Evolutionary conservation across 176 grass and related monocot genomes (phyloP), one percentile per base, ranked within the genome.

Genomic region (Raddia distichophylla): DNA sequence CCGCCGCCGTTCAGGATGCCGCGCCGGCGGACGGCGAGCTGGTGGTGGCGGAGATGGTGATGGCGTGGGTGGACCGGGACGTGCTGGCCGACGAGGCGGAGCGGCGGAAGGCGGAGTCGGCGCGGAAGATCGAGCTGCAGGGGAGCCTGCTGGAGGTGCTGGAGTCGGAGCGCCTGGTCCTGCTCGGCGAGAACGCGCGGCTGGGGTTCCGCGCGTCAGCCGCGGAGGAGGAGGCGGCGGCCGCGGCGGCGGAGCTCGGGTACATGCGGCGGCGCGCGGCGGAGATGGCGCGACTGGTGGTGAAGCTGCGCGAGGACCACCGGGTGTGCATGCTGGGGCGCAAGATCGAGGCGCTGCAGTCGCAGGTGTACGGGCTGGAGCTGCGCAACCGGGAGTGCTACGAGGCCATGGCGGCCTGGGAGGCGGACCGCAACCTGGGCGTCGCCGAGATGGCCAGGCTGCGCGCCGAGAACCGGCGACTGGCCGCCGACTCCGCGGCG

Each of bases 161-260:
- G 3, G 95, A 98, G 67, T 94, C 95, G 14, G 95, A 98, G 81
- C 75, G 95, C 0, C 91, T 98, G 46, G 92, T 98, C 22, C 83
- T 98, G 48, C 90, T 98, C 4, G 95, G 92, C 48, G 95, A 98
- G 91, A 98, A 98, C 83, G 92, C 90, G 82, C 84, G 92, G 18
- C 78, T 98, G 3, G 92, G 75, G 0, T 93, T 94, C 77, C 86
- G 88, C 16, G 86, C 81, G 3, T 74, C 81, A 0, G 60, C 88
- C 0, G 92, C 88, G 32, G 95, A 94, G 64, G 95, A 93, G 45
- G 88, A 88, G 78, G 86, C 84, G 49, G 86, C 90, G 0, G 90
- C 88, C 0, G 82, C 87, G 2, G 74, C 72, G 0, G 84, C 85
- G 2, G 95, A 98, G 78, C 87, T 98, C 19, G 95, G 90, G 0